Evolutionary conservation across 371 early-diverging fungal species (phyloP).

Genomic region (Zopfochytrium polystomum): DNA sequence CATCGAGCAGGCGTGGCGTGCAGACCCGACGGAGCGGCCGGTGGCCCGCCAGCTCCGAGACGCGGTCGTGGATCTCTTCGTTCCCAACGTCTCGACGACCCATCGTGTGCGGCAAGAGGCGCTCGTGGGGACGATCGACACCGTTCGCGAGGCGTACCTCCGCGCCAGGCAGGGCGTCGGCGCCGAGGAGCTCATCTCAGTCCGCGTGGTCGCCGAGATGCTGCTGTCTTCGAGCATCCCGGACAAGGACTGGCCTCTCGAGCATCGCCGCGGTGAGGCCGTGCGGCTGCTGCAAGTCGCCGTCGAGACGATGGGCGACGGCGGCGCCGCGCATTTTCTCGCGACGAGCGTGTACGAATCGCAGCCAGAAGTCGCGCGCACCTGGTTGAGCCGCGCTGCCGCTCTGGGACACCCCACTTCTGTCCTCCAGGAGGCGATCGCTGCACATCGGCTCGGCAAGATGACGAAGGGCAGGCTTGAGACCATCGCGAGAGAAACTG

Average conservation of each 20-base stretch:
- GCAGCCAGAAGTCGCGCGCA: too few relatives aligned
- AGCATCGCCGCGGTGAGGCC: background rate
- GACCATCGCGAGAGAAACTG: too few relatives aligned
- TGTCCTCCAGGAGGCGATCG: too few relatives aligned
- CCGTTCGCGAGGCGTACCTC: conserved; percentile 9
- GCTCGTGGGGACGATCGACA: background rate
- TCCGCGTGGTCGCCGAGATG: conserved; percentile 3
- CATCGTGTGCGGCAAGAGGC: background rate
- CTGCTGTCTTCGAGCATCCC: conserved; percentile 1
- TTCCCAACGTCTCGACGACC: background rate
- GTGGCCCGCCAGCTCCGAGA: conserved; percentile 4
- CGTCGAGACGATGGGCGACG: conserved; percentile 3
- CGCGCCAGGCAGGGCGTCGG: conserved; percentile 2
- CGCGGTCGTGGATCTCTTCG: background rate
- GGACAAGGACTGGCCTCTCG: background rate
- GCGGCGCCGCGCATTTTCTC: conserved; percentile 9
- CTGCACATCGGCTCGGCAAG: too few relatives aligned
- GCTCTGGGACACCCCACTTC: too few relatives aligned
- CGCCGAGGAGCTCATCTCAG: conserved; percentile 5
- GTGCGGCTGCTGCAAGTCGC: conserved; percentile 2
- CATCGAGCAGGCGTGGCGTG: conserved; percentile 1
- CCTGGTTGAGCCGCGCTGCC: too few relatives aligned
- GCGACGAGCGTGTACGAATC: background rate
- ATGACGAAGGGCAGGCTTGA: too few relatives aligned
- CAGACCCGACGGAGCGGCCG: background rate